Base-by-base conservation (phyloP, 2,329 filamentous ascomycete species). In the Torrubiella hemipterigena region DNA sequence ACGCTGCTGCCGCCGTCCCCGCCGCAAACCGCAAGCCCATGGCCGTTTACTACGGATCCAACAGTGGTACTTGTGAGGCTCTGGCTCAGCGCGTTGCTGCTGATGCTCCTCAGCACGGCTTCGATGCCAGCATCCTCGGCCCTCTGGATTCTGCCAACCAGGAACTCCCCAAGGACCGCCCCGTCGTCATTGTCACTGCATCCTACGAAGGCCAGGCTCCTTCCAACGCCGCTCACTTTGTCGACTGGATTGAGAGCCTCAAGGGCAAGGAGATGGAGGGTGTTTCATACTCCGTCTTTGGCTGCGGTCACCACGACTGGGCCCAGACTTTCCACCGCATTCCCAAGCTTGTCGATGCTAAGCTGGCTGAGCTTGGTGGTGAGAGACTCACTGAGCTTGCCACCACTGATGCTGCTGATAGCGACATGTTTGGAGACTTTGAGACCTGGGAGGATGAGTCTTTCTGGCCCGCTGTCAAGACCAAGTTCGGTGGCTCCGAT, bases 171-270 rank as follows among this genome's bases (percentile, higher is more conserved):
- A 71, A 61, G 30, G 62, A 69, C 17, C 62, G 67, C 6, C 78
- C 80, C 0, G 63, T 81, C 0, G 57, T 83, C 16, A 64, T 86
- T 29, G 65, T 87, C 38, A 76, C 75, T 1, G 69, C 81, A 1
- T 77, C 73, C 2, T 87, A 86, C 42, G 81, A 87, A 44, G 81
- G 81, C 1, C 65, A 81, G 33, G 77, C 81, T 0, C 72, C 80
- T 0, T 77, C 83, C 38, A 85, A 87, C 38, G 81, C 81, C 0
- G 64, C 59, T 0, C 65, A 72, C 29, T 86, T 86, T 43, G 66
- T 77, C 16, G 57, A 65, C 13, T 86, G 81, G 81, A 50, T 85
- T 6, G 61, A 73, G 40, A 58, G 45, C 10, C 55, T 69, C 9
- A 57, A 67, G 33, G 62, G 55, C 7, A 55, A 65, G 4, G 58